Conservation (phyloP, 1,139 yeast genomes). For the Yamadazyma sp. region DNA sequence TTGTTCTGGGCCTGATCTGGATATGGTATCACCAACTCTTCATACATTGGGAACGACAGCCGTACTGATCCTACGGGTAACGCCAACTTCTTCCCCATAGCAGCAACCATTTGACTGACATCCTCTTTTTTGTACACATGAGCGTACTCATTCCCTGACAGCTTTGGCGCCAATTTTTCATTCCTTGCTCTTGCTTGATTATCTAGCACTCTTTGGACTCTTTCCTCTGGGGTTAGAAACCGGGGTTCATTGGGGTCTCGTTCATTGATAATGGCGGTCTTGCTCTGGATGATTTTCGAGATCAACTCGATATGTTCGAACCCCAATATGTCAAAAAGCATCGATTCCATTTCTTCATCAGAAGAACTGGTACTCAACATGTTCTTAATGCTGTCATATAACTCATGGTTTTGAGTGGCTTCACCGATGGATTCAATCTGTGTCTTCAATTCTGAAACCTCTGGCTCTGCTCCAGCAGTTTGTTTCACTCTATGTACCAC, state of each 20-base stretch:
- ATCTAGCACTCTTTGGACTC: constrained; percentile 55
- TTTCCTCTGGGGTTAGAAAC: constrained; percentile 55
- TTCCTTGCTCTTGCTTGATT: constrained; percentile 55
- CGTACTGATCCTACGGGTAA: constrained; percentile 84
- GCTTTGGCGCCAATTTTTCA: constrained; percentile 48
- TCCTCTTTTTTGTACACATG: constrained; percentile 81
- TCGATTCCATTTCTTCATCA: constrained; percentile 66
- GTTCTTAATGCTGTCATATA: constrained; percentile 23
- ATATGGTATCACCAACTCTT: constrained; percentile 82
- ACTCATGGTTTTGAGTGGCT: constrained; percentile 24
- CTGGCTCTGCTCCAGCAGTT: constrained; percentile 16
- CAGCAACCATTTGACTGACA: constrained; percentile 59
- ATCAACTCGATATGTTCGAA: constrained; percentile 82
- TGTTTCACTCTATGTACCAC: constrained; percentile 27
- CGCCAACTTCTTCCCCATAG: constrained; percentile 76
- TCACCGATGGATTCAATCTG: constrained; percentile 31
- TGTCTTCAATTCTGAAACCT: constrained; percentile 20
- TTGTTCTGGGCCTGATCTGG: constrained; percentile 50
- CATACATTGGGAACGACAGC: constrained; percentile 53
- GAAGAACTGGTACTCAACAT: constrained; percentile 31
- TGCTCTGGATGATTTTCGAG: constrained; percentile 59
- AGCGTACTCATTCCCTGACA: constrained; percentile 62
- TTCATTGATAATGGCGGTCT: constrained; percentile 23
- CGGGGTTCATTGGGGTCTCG: constrained; percentile 12
- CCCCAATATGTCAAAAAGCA: constrained; percentile 77